phyloP scores from a whole-genome alignment of 2,329 filamentous ascomycete species.

The Aspergillus phoenicis region DNA sequence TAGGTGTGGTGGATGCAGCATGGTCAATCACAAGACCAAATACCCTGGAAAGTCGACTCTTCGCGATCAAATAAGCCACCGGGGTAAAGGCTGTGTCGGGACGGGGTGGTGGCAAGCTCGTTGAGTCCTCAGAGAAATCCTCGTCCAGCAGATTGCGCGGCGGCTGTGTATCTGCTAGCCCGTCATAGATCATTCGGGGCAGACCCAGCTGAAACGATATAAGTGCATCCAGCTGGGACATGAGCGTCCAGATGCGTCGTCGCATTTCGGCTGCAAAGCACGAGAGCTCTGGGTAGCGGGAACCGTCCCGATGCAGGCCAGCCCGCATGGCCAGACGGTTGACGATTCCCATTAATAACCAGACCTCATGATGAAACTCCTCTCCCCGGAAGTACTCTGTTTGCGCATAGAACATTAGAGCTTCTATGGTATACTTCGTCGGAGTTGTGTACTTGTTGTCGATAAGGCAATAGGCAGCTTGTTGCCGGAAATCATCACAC shows the following conservation, averaged over 20 bases:
- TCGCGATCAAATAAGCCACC: conserved; percentile 10
- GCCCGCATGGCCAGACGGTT: conserved; percentile 39
- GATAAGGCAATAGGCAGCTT: too few relatives aligned
- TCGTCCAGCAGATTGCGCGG: too few relatives aligned
- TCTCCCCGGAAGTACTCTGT: too few relatives aligned
- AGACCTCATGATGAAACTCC: conserved; percentile 10
- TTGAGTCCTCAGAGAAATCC: too few relatives aligned
- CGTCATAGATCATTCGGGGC: conserved; percentile 41
- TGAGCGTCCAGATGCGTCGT: conserved; percentile 29
- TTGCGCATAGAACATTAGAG: too few relatives aligned
- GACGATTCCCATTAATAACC: conserved; percentile 32
- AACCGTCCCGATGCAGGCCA: conserved; percentile 49
- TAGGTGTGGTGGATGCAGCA: conserved; percentile 12
- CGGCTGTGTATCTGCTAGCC: conserved; percentile 25
- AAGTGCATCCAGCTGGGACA: conserved; percentile 43
- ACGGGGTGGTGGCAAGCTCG: too few relatives aligned
- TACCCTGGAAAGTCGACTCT: conserved; percentile 14
- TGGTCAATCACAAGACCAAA: conserved; percentile 11
- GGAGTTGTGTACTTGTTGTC: too few relatives aligned
- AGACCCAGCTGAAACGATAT: conserved; percentile 43
- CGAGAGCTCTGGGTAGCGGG: conserved; percentile 37
- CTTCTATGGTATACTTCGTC: too few relatives aligned
- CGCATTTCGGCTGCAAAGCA: conserved; percentile 29
- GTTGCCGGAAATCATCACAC: too few relatives aligned
- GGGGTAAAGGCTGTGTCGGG: too few relatives aligned